Base-by-base conservation (phyloP, 805 yeast species). In the Yamadazyma insecticola region DNA sequence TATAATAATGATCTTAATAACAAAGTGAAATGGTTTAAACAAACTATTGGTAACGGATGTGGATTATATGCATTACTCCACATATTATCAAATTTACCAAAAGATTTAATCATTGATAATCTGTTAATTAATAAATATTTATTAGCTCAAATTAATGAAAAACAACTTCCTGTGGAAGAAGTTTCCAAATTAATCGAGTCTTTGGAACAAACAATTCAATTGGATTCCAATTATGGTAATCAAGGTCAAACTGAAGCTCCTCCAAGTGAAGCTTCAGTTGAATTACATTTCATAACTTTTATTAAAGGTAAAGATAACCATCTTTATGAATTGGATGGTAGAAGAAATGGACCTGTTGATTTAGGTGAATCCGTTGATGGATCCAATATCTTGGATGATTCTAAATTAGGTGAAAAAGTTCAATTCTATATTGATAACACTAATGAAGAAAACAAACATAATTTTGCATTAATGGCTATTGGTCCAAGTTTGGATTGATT, bases 41-140 rank as follows among this genome's bases (percentile, higher is more conserved):
- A 90, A 49, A 78, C 88, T 1, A 75, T 92, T 12, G 75, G 74
- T 40, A 90, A 90, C 52, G 94, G 95, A 0, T 90, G 98, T 61
- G 98, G 98, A 4, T 70, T 94, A 19, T 86, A 83, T 56, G 97
- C 96, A 0, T 54, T 92, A 27, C 60, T 90, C 14, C 97, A 90
- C 47, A 40, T 62, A 1, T 47, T 74, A 22, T 43, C 65, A 19
- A 74, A 74, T 42, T 44, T 74, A 28, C 72, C 78, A 1, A 36
- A 47, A 4, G 74, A 70, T 15, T 53, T 72, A 19, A 54, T 72
- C 6, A 56, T 72, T 12, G 45, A 57, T 6, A 61, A 67, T 30
- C 62, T 56, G 60, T 29, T 54, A 3, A 31, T 61, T 16, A 43
- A 50, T 24, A 41, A 44, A 15, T 38, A 43, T 16, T 44, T 59